Evolutionary conservation across 2,329 filamentous ascomycete species (phyloP).

Genomic region (Trichoderma semiorbis): DNA sequence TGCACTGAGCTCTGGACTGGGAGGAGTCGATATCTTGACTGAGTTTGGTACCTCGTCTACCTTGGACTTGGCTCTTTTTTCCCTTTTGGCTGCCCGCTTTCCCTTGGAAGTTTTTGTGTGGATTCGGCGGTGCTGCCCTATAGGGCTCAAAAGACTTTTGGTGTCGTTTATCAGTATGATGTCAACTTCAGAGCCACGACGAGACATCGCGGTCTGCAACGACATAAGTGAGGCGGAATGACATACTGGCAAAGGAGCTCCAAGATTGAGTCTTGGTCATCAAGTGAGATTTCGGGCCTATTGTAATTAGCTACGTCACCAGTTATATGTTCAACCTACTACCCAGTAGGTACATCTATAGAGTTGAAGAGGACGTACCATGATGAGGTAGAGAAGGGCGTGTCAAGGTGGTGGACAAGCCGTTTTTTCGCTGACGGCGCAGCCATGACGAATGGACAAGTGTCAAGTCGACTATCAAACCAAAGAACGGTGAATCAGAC

Average conservation of each 20-base stretch:
- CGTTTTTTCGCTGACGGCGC: conserved; percentile 44
- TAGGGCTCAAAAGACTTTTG: conserved; percentile 61
- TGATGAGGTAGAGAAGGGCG: conserved; percentile 57
- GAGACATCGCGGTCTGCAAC: neutral
- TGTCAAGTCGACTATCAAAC: neutral
- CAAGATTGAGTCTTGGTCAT: conserved; percentile 61
- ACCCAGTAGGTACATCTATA: too few species aligned
- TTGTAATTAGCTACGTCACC: neutral
- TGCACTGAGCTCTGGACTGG: conserved; percentile 49
- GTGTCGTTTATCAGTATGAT: neutral
- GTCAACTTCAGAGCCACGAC: neutral
- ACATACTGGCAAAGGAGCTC: conserved; percentile 64
- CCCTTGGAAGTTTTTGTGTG: conserved; percentile 58
- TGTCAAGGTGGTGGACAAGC: conserved; percentile 61
- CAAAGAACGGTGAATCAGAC: neutral
- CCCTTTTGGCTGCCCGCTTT: conserved; percentile 52
- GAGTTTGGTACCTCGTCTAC: neutral
- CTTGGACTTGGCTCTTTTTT: conserved; percentile 29
- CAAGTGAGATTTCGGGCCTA: conserved; percentile 58
- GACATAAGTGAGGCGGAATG: neutral
- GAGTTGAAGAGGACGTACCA: conserved; percentile 45
- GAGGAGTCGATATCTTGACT: conserved; percentile 30
- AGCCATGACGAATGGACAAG: neutral
- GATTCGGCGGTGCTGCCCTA: conserved; percentile 58
- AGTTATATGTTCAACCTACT: neutral